Evolutionary conservation across 345 rosid genomes (phyloP), one percentile per base, ranked within the genome.

Genomic region (Xanthoceras sorbifolium): DNA sequence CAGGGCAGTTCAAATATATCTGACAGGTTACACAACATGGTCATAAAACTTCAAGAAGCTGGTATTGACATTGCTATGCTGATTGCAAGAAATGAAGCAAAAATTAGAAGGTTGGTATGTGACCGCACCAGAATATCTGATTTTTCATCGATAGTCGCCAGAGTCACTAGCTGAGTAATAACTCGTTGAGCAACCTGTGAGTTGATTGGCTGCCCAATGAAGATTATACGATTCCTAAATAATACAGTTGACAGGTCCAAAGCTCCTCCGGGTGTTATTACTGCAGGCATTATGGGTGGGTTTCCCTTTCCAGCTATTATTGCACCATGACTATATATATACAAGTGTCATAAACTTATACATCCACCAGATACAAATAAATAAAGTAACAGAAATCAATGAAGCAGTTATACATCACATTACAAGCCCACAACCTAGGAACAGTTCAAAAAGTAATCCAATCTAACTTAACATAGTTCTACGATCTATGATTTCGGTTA

Each of bases 121-220:
- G 20, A 42, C 23, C 83, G 75, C 72, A 92, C 97, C 98, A 93
- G 81, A 81, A 95, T 93, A 87, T 95, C 97, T 26, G 97, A 87
- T 57, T 91, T 75, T 74, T 96, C 98, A 78, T 96, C 97, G 48
- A 93, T 76, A n/a, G 98, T 72, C 55, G 99, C 93, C 0, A 93
- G 89, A 69, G 98, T 92, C 57, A 93, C 93, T 69, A 93, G 97
- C 89, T 96, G 99, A 40, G 98, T 88, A 85, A 96, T 91, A 78
- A 90, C 94, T 68, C 89, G 85, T 84, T 93, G 97, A 79, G 99
- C 97, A 83, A 93, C 99, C 82, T 82, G 89, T 32, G 97, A 84
- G 79, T 88, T 90, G 64, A 96, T 55, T 69, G 97, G 92, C 80
- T 93, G 90, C 74, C 98, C 99, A 15, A 92, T 86, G 78, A 96